Base-by-base conservation (phyloP, 257 asterid species). In the Solanum corneliomulleri region DNA sequence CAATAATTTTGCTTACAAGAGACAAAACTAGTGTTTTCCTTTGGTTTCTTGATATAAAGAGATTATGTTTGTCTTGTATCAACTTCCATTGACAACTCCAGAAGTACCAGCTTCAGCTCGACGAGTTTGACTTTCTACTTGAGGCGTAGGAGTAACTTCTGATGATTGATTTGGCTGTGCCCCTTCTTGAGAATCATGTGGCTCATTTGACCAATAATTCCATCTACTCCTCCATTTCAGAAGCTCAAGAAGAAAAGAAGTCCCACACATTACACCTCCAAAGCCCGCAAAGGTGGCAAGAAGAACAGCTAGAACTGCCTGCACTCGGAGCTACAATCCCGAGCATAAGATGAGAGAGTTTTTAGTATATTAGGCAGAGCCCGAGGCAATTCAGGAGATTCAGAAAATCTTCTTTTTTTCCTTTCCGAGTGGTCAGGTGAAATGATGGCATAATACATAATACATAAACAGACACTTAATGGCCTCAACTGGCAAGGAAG, bases 211-310 rank as follows among this genome's bases (percentile, higher is more conserved):
- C 89, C 84, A 71, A 47, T 86, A 23, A 83, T 62, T 85, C 92
- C 88, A 87, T 41, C 87, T 82, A 75, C 89, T 84, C 88, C 96
- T 95, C 94, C 95, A 93, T 89, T 91, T 96, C 21, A 89, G 72
- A 35, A 95, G 82, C 92, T 96, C 97, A 27, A 89, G 91, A 77
- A 95, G 33, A 64, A 96, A 86, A 23, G 96, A 94, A 74, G 98
- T 94, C 58, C 96, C 98, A 71, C 97, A 94, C 98, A 96, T 94
- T 74, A 94, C 91, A 64, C 98, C 97, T 88, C 98, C 99, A 88
- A 96, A 95, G 52, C 99, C 98, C 78, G 94, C 95, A 90, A 95
- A 94, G 33, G 98, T 92, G 20, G 97, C 98, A 9, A 96, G 94
- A 82, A 95, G 93, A 87, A 94, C 95, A 0, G 99, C 88, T 83